A percentile compares a stretch with the other conserved stretches of the same genome.
Evolutionary conservation across 2,329 filamentous ascomycete species (phyloP).

Genomic region (Talaromyces piceae): DNA sequence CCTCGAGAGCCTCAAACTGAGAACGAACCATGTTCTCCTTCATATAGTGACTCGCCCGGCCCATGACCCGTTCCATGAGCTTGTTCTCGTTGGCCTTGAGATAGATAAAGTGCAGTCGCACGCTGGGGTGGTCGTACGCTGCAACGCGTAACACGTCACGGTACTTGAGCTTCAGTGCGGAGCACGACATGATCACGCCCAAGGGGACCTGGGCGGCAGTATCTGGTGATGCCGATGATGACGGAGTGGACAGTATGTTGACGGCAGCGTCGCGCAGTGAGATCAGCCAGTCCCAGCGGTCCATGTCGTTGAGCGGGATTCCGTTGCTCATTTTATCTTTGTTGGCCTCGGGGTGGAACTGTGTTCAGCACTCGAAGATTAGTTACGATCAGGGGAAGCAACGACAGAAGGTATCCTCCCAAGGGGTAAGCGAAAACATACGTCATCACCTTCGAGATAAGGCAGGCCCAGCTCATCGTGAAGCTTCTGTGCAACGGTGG

Average conservation of each 20-base stretch:
- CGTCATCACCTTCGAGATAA: slow-evolving; percentile 72
- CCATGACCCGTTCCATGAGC: slow-evolving; percentile 66
- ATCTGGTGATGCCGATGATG: too few species aligned
- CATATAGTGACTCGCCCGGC: slow-evolving; percentile 85
- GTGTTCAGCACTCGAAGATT: neutral
- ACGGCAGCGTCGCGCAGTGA: slow-evolving; percentile 58
- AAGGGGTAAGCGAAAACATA: slow-evolving; percentile 38
- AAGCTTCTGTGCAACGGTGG: slow-evolving; percentile 62
- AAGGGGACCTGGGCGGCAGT: slow-evolving; percentile 36
- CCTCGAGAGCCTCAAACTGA: slow-evolving; percentile 83
- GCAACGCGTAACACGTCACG: slow-evolving; percentile 82
- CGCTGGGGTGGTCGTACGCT: slow-evolving; percentile 63
- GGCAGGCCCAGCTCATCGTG: slow-evolving; percentile 56
- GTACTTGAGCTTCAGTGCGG: slow-evolving; percentile 93
- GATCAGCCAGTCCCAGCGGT: slow-evolving; percentile 97
- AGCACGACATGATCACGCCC: slow-evolving; percentile 93
- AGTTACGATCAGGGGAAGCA: neutral
- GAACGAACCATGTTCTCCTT: slow-evolving; percentile 90
- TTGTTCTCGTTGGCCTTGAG: slow-evolving; percentile 69
- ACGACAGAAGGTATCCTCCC: neutral
- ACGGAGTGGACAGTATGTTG: slow-evolving; percentile 37
- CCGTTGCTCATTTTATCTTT: slow-evolving; percentile 85
- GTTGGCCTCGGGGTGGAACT: slow-evolving; percentile 56
- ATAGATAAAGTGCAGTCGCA: slow-evolving; percentile 89
- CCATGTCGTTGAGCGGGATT: slow-evolving; percentile 78